Evolutionary conservation across 768 basidiomycete species (phyloP).

Genomic region (Sutorius australiensis): DNA sequence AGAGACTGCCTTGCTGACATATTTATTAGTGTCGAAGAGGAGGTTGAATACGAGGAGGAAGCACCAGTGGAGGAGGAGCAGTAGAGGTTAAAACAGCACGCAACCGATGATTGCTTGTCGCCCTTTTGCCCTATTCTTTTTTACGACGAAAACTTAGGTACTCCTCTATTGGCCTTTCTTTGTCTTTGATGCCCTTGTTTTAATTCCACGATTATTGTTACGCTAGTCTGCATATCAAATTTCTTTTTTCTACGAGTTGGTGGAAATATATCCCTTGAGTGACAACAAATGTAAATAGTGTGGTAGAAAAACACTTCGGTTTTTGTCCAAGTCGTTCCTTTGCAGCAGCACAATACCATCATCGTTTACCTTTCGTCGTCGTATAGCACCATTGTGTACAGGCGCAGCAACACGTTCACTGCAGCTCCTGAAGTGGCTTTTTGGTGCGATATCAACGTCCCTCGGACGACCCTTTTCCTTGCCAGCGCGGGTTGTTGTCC

Average conservation of each 20-base stretch:
- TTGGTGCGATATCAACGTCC: conserved; percentile 24
- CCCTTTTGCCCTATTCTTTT: conserved; percentile 14
- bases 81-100: conserved; percentile 29
- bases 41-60: conserved; percentile 88
- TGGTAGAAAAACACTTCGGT: not conserved
- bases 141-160: conserved; percentile 37
- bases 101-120: conserved; percentile 16
- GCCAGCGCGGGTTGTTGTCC: conserved; percentile 3
- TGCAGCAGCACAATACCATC: not conserved
- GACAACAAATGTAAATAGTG: conserved; percentile 11
- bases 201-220: conserved; percentile 33
- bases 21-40: conserved; percentile 69
- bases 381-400: conserved; percentile 31
- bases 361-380: not conserved
- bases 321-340: not conserved
- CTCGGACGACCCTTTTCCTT: conserved; percentile 5
- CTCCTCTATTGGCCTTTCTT: conserved; percentile 30
- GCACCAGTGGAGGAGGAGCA: conserved; percentile 56
- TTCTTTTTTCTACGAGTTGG: not conserved
- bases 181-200: conserved; percentile 27
- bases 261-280: not conserved
- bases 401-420: conserved; percentile 26
- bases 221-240: conserved; percentile 24
- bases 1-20: conserved; percentile 10
- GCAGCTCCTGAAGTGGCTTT: conserved; percentile 34